A percentile compares a stretch with the other conserved stretches of the same genome.
These are phyloP conservation scores for Zizania palustris DNA, from an alignment of 202 grass and related monocot species.

Conservation along the genomic window DNA sequence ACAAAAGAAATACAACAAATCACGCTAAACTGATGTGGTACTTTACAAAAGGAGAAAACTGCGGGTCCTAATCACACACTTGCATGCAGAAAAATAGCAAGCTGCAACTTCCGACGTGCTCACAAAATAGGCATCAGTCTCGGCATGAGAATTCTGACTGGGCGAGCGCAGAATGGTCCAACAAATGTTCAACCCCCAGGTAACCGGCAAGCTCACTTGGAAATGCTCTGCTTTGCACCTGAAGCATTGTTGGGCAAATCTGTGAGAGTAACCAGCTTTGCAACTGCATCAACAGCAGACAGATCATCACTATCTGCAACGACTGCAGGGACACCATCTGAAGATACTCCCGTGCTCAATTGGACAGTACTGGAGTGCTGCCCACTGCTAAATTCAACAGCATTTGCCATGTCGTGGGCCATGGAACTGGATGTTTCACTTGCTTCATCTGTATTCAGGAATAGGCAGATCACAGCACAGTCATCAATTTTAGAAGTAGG, in stretches of 20 bases:
- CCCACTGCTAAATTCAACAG: slow-evolving; percentile 43
- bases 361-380: slow-evolving; percentile 35
- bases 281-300: slow-evolving; percentile 39
- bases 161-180: neutral
- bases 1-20: slow-evolving; percentile 55
- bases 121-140: slow-evolving; percentile 41
- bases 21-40: slow-evolving; percentile 41
- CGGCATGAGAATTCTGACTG: slow-evolving; percentile 38
- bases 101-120: slow-evolving; percentile 40
- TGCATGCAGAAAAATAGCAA: slow-evolving; percentile 63
- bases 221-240: slow-evolving; percentile 40
- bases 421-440: slow-evolving; percentile 43
- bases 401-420: slow-evolving; percentile 32
- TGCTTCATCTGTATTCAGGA: slow-evolving; percentile 57
- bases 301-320: slow-evolving; percentile 36
- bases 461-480: slow-evolving; percentile 89
- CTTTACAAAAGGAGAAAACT: slow-evolving; percentile 56
- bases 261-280: slow-evolving; percentile 35
- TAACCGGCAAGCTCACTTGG: slow-evolving; percentile 39
- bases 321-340: slow-evolving; percentile 41
- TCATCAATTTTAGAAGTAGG: slow-evolving; percentile 87
- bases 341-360: slow-evolving; percentile 40
- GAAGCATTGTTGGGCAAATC: slow-evolving; percentile 47
- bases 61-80: slow-evolving; percentile 49
- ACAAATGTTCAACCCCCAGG: slow-evolving; percentile 34